A percentile compares a stretch with the other conserved stretches of the same genome.
Conservation (phyloP, 1,284 basidiomycete genomes). For the Trichosporon ovoides region DNA sequence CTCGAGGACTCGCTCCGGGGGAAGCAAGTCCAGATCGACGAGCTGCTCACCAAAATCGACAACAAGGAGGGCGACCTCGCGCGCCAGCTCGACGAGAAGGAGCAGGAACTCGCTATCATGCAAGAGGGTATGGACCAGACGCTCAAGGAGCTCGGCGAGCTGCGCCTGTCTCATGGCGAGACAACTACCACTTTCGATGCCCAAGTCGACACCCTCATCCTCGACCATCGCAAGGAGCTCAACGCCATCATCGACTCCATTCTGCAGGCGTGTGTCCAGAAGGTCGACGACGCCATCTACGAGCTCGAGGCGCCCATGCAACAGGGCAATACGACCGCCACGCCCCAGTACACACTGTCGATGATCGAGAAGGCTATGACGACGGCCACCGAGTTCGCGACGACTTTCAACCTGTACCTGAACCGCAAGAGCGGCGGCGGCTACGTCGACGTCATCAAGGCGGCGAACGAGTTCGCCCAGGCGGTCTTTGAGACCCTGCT, state of each 20-base stretch:
- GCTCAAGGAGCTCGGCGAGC: conserved; percentile 79
- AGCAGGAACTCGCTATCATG: conserved; percentile 89
- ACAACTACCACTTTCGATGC: conserved; percentile 85
- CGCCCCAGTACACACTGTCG: conserved; percentile 94
- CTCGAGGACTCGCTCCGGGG: conserved; percentile 89
- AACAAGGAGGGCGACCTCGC: conserved; percentile 69
- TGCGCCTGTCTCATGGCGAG: conserved; percentile 77
- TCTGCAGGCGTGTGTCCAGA: conserved; percentile 90
- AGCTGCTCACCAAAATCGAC: conserved; percentile 74
- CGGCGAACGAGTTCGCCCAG: conserved; percentile 93
- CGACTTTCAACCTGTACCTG: conserved; percentile 86
- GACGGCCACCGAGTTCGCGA: conserved; percentile 92
- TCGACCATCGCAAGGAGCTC: conserved; percentile 96
- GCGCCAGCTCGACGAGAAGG: conserved; percentile 85
- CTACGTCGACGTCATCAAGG: conserved; percentile 96
- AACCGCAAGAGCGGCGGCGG: conserved; percentile 77
- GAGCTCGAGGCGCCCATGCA: conserved; percentile 93
- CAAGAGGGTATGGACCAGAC: conserved; percentile 96
- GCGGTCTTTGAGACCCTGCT: conserved; percentile 83
- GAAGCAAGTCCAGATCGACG: conserved; percentile 92
- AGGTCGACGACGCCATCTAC: conserved; percentile 95
- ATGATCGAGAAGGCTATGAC: conserved; percentile 97
- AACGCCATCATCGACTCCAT: conserved; percentile 99
- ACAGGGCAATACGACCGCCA: conserved; percentile 89
- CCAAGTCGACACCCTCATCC: conserved; percentile 92